Percentiles rank a stretch among this genome's conserved stretches.
phyloP scores from a whole-genome alignment of 768 basidiomycete genomes.

The Suillus cothurnatus region DNA sequence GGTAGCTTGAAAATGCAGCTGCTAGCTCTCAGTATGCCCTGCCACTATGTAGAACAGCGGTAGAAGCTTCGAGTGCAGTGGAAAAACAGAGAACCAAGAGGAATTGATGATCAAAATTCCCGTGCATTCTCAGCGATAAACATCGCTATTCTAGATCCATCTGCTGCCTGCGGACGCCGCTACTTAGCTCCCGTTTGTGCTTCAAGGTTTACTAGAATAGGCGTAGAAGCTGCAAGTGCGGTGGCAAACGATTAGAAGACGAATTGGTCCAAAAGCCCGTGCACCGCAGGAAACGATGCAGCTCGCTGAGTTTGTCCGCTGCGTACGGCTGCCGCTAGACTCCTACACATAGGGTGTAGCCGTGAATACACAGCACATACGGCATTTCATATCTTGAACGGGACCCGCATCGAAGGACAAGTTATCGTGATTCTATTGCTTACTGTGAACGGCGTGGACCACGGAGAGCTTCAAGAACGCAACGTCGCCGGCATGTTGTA shows the following conservation, averaged over 20 bases:
- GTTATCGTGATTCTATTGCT: background rate
- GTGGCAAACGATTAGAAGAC: background rate
- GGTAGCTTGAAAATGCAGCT: background rate
- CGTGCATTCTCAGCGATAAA: background rate
- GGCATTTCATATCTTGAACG: slow-evolving; percentile 2
- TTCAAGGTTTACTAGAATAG: background rate
- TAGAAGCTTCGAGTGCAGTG: background rate
- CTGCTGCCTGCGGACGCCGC: background rate
- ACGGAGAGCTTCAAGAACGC: background rate
- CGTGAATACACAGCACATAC: slow-evolving; percentile 1
- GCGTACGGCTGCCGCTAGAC: background rate
- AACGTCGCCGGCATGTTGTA: background rate
- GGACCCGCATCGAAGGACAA: background rate
- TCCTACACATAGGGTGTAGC: background rate
- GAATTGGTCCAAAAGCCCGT: background rate
- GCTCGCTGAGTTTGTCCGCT: background rate
- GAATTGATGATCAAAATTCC: background rate
- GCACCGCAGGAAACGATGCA: background rate
- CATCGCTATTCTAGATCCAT: background rate
- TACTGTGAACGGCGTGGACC: background rate
- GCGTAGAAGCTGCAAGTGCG: background rate
- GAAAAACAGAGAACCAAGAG: background rate
- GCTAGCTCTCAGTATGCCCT: background rate
- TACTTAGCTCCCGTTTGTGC: background rate
- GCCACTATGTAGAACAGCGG: background rate